Evolutionary conservation across 1,284 basidiomycete species (phyloP), one percentile per base, ranked within the genome.

Genomic region (Cryptococcus sp.): DNA sequence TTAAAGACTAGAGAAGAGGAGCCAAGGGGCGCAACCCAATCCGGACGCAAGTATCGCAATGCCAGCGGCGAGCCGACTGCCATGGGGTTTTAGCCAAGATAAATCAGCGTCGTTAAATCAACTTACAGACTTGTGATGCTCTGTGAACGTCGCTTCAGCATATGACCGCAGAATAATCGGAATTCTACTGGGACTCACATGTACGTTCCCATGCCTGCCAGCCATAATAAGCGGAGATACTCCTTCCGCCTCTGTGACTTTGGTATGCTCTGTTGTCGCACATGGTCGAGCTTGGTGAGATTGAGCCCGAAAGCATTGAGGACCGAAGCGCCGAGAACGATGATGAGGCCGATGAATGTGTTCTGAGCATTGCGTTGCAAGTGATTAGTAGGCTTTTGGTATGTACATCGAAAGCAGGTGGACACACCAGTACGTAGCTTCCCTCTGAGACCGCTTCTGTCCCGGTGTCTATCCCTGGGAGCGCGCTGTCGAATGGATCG

Each of bases 21-120:
- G 3, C 78, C 76, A 0, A 80, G 68, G 1, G 79, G 79, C 11
- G 79, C 79, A 17, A 80, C 78, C 76, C 78, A 80, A 60, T 80
- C 79, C 19, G 78, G 74, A 3, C 79, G 74, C 6, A 80, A 64
- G 61, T 78, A 80, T 4, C 71, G 61, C 10, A 80, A 66, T 0
- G 79, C 78, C 3, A 80, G 56, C 0, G 79, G 78, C 3, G 78
- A 79, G 13, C 79, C 79, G 39, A 80, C 75, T 74, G 53, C 61
- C 3, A 19, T 25, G 27, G 6, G 4, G 10, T 13, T 25, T 56
- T 25, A 56, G 41, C 46, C 35, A 20, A 3, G 16, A 25, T 27
- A 19, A 40, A 13, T 35, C 15, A 39, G 22, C 42, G 23, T 20
- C 42, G 15, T 10, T 42, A 19, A 40, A 20, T 13, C 19, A 7